Evolutionary conservation across 1,284 basidiomycete species (phyloP).

Genomic region (Ceratobasidium sp.): DNA sequence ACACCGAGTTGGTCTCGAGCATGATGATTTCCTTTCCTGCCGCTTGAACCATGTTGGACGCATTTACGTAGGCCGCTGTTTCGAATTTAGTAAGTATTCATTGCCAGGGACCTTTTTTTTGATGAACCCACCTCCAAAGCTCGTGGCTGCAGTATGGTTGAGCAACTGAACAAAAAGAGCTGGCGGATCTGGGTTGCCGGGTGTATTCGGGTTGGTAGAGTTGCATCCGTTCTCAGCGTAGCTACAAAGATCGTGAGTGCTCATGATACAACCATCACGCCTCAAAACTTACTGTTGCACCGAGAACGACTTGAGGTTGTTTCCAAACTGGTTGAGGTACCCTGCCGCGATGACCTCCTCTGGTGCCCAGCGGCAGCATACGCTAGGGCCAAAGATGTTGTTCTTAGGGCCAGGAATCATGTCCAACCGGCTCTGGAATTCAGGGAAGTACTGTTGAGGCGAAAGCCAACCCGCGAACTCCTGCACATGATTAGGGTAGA

Average conservation of each 20-base stretch:
- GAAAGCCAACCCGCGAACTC: constrained; percentile 69
- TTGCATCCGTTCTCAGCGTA: constrained; percentile 37
- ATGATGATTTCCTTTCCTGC: constrained; percentile 57
- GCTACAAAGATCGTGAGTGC: neutral
- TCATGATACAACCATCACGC: neutral
- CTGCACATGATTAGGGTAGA: constrained; percentile 60
- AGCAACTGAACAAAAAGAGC: constrained; percentile 26
- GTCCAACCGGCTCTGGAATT: constrained; percentile 60
- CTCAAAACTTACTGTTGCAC: constrained; percentile 65
- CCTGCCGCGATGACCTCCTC: constrained; percentile 53
- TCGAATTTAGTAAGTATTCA: neutral
- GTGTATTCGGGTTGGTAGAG: neutral
- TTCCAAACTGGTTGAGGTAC: constrained; percentile 57
- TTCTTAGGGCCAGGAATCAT: constrained; percentile 51
- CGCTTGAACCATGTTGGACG: constrained; percentile 32
- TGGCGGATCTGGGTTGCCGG: constrained; percentile 8
- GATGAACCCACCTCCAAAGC: constrained; percentile 26
- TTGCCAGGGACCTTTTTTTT: neutral
- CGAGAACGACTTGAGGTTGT: constrained; percentile 60
- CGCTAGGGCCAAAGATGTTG: constrained; percentile 71
- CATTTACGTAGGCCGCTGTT: constrained; percentile 32
- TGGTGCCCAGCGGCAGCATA: constrained; percentile 61
- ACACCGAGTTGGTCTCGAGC: constrained; percentile 62
- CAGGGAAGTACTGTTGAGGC: constrained; percentile 61
- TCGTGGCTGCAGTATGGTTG: constrained; percentile 42